Evolutionary conservation across 257 asterid genomes (phyloP).

Genomic region (Lantana camara): DNA sequence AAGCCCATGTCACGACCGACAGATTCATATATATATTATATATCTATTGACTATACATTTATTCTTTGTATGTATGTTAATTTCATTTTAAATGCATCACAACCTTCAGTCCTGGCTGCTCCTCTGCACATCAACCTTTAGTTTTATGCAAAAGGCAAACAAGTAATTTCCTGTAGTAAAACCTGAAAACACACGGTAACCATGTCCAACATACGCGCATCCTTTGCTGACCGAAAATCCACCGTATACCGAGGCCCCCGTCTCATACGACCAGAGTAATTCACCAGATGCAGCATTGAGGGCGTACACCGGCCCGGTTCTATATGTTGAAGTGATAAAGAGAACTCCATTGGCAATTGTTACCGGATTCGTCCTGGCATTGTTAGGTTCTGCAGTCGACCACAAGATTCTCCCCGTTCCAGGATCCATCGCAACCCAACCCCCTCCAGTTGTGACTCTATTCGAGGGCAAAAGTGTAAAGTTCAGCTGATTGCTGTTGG

Average conservation of each 20-base stretch:
- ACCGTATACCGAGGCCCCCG: conserved; percentile 45
- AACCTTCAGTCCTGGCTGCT: too few relatives aligned
- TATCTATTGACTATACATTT: too few relatives aligned
- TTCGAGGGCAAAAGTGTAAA: conserved; percentile 39
- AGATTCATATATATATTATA: too few relatives aligned
- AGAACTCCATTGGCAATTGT: conserved; percentile 48
- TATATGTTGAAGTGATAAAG: conserved; percentile 43
- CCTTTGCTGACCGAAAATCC: conserved; percentile 57
- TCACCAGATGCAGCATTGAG: conserved; percentile 34
- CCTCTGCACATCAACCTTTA: too few relatives aligned
- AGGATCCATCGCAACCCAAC: too few relatives aligned
- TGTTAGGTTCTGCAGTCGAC: too few relatives aligned
- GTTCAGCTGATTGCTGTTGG: conserved; percentile 23
- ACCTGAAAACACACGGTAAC: too few relatives aligned
- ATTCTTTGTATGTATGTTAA: too few relatives aligned
- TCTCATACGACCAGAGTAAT: conserved; percentile 48
- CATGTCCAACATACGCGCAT: conserved; percentile 36
- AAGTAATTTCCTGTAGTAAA: conserved; percentile 45
- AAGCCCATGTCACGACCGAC: too few relatives aligned
- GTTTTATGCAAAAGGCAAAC: conserved; percentile 43
- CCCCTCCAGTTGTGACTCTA: conserved; percentile 33
- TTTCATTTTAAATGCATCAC: too few relatives aligned
- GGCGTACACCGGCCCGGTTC: conserved; percentile 51
- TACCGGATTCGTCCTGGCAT: conserved; percentile 40
- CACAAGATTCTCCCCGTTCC: too few relatives aligned